Percentiles rank a stretch among this genome's conserved stretches.
These are phyloP conservation scores for Berberis thunbergii DNA, from an alignment of 164 flowering plant genomes.

Conservation along the genomic window DNA sequence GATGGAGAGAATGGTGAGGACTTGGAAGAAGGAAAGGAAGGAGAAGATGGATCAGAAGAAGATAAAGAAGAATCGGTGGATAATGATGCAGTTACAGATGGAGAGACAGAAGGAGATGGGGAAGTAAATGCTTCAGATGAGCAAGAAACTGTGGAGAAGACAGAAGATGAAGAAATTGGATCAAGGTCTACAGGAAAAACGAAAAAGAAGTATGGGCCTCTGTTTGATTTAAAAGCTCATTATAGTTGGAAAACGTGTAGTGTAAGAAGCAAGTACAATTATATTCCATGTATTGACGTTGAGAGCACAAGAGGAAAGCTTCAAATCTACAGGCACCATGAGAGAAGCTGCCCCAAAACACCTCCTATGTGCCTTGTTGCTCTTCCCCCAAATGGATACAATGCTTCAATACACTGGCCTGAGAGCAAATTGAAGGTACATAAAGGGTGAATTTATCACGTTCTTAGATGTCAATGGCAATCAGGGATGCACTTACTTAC, in stretches of 20 bases:
- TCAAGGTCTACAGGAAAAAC: constrained; percentile 21
- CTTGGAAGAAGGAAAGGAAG: constrained; percentile 22
- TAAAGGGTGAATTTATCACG: neutral
- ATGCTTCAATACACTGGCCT: constrained; percentile 65
- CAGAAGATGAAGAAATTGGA: constrained; percentile 28
- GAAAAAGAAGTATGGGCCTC: constrained; percentile 52
- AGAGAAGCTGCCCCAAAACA: constrained; percentile 62
- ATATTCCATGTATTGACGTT: constrained; percentile 84
- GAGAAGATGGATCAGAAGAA: constrained; percentile 27
- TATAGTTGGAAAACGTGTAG: constrained; percentile 76
- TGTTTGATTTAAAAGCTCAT: constrained; percentile 61
- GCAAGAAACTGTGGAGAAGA: constrained; percentile 21
- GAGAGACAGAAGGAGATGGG: constrained; percentile 31
- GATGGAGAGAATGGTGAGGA: constrained; percentile 21
- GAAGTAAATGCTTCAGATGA: constrained; percentile 23
- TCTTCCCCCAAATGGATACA: constrained; percentile 72
- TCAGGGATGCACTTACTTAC: too few species aligned
- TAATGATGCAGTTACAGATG: constrained; percentile 21
- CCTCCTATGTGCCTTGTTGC: constrained; percentile 82
- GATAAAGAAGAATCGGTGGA: constrained; percentile 25
- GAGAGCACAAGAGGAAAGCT: constrained; percentile 40
- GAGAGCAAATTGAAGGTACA: constrained; percentile 76
- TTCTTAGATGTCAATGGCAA: too few species aligned
- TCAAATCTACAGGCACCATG: constrained; percentile 66
- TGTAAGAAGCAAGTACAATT: constrained; percentile 77